Evolutionary conservation across 140 eudicot genomes (phyloP), one percentile per base, ranked within the genome.

Genomic region (Bidens hawaiensis): DNA sequence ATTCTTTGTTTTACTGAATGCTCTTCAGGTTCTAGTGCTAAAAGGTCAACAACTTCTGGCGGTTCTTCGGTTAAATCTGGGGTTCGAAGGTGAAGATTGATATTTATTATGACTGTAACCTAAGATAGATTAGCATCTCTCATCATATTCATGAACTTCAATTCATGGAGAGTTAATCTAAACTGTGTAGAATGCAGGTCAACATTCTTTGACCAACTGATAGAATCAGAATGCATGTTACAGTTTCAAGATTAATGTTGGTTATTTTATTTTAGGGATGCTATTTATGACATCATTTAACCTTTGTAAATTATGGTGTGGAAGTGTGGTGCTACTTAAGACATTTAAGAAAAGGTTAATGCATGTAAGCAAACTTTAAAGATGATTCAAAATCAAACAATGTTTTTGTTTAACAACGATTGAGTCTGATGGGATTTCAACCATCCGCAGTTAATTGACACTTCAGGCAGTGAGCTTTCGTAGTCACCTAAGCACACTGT

Each of bases 11-110:
- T 14, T 47, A n/a, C 24, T 53, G 54, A 38, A 53, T 64, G 52
- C 17, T 59, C 55, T 74, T 36, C 73, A 74, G 79, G 65, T 59
- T 59, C 79, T 27, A 50, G 74, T 31, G 65, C 50, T 10, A 74
- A 67, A 67, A 74, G 67, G 59, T 67, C n/a, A n/a, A n/a, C 74
- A 59, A 67, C 65, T 28, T 54, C 76, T 27, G 58, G 64, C 46
- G 5, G 69, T 51, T 71, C 74, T 18, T 40, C 70, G 6, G 33
- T 74, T 43, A 74, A 74, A 60, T 38, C 52, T n/a, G 65, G 69
- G 34, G 64, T 21, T 12, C 45, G 74, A 2, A 50, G 69, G 41
- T 66, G 79, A 72, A 49, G 23, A 47, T 59, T 15, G 2, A 7
- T 14, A 23, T 40, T 30, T 8, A 42, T 28, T 10, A 60, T 52